phyloP scores from a whole-genome alignment of 2,329 filamentous ascomycete genomes.

The Pseudogymnoascus sp. region DNA sequence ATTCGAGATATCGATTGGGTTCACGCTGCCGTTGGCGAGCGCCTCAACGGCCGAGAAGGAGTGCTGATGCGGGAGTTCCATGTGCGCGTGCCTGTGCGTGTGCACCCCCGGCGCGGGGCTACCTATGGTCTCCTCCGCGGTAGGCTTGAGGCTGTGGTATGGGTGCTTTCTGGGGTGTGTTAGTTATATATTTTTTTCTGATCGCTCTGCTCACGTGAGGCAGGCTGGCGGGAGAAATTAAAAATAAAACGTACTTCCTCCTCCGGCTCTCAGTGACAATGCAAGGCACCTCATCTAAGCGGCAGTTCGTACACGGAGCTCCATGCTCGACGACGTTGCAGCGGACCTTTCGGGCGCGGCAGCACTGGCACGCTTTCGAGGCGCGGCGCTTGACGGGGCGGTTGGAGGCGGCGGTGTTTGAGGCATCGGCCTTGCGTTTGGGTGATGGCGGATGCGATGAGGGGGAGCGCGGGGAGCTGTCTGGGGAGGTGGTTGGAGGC shows the following conservation, averaged over 20 bases:
- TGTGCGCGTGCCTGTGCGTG: constrained; percentile 13
- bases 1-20: constrained; percentile 26
- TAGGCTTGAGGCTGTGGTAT: constrained; percentile 3
- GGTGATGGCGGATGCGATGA: constrained; percentile 17
- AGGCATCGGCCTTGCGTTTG: constrained; percentile 21
- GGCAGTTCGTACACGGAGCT: constrained; percentile 29
- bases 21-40: constrained; percentile 24
- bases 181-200: not conserved
- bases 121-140: not conserved
- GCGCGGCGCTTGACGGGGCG: constrained; percentile 64
- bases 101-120: not conserved
- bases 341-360: constrained; percentile 81
- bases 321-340: constrained; percentile 64
- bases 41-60: constrained; percentile 13
- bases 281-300: constrained; percentile 43
- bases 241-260: constrained; percentile 51
- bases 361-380: constrained; percentile 86
- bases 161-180: not conserved
- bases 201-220: constrained; percentile 22
- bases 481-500: not conserved
- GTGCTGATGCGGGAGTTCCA: constrained; percentile 13
- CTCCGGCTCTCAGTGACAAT: constrained; percentile 58
- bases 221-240: constrained; percentile 21
- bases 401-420: constrained; percentile 21
- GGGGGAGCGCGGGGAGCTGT: constrained; percentile 14